phyloP scores from a whole-genome alignment of 2,329 filamentous ascomycete genomes.

The Aspergillus aculeatus region DNA sequence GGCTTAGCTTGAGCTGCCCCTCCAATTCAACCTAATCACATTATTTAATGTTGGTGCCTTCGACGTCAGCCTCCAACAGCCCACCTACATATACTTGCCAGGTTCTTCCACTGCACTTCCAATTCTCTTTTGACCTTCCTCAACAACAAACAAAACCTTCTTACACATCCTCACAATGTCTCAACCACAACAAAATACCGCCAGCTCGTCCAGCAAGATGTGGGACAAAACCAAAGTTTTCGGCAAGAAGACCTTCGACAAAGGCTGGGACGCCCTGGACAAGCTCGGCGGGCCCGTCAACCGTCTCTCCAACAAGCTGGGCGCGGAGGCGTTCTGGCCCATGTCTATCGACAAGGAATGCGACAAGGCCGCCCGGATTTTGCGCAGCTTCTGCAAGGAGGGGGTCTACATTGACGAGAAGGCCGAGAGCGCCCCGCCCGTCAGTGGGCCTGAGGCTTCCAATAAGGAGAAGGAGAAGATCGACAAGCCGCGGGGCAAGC shows the following conservation, averaged over 20 bases:
- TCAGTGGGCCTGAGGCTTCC: background rate
- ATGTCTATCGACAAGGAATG: slow-evolving; percentile 82
- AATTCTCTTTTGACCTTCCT: background rate
- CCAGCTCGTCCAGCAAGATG: background rate
- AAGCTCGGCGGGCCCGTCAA: slow-evolving; percentile 75
- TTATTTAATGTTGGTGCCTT: background rate
- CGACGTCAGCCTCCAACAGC: background rate
- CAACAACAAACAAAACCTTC: background rate
- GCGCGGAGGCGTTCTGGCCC: slow-evolving; percentile 79
- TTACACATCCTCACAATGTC: slow-evolving; percentile 3
- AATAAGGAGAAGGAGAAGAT: slow-evolving; percentile 37
- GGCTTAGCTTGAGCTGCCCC: background rate
- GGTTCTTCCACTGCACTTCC: too few species aligned
- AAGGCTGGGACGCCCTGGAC: slow-evolving; percentile 64
- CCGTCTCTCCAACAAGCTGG: slow-evolving; percentile 74
- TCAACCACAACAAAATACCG: background rate
- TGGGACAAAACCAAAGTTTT: slow-evolving; percentile 42
- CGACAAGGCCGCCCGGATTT: slow-evolving; percentile 83
- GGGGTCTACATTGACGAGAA: slow-evolving; percentile 65
- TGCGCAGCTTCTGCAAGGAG: slow-evolving; percentile 84
- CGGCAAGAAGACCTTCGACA: slow-evolving; percentile 68
- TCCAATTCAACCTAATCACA: background rate
- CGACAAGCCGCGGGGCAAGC: slow-evolving; percentile 57
- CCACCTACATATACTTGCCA: background rate
- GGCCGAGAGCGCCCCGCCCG: slow-evolving; percentile 33